Conservation (phyloP, 495 filamentous ascomycete genomes). For the Xylaria palmicola region DNA sequence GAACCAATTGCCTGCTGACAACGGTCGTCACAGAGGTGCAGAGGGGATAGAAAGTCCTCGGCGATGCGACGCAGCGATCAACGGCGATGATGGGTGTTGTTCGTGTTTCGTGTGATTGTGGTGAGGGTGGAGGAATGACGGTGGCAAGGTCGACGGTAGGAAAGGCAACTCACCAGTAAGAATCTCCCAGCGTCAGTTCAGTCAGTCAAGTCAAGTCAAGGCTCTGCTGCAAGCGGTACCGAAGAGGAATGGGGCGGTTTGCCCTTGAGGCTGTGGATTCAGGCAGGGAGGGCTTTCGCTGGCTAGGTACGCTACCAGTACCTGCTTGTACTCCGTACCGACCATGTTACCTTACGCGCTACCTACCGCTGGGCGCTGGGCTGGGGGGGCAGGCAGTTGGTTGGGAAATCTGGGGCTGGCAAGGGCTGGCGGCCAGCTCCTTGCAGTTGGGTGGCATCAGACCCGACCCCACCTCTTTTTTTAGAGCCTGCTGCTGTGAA, state of each 20-base stretch:
- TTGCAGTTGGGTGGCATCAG: not conserved
- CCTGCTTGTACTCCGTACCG: too few species aligned
- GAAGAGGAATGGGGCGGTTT: slow-evolving; percentile 18
- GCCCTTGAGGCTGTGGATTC: slow-evolving; percentile 7
- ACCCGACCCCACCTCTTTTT: not conserved
- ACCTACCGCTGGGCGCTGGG: too few species aligned
- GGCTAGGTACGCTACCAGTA: not conserved
- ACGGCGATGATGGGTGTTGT: slow-evolving; percentile 12
- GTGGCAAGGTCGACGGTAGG: slow-evolving; percentile 13
- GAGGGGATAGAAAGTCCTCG: slow-evolving; percentile 19
- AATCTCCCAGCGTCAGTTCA: slow-evolving; percentile 1
- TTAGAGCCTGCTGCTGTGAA: too few species aligned
- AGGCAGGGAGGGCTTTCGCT: slow-evolving; percentile 3
- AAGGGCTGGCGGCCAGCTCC: not conserved
- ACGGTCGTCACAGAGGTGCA: slow-evolving; percentile 22
- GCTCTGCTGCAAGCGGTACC: slow-evolving; percentile 19
- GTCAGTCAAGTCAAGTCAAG: slow-evolving; percentile 2
- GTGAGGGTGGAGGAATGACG: slow-evolving; percentile 13
- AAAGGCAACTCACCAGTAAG: slow-evolving; percentile 12
- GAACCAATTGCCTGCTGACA: slow-evolving; percentile 33
- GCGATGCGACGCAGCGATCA: slow-evolving; percentile 16
- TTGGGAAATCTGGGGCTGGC: slow-evolving; percentile 13
- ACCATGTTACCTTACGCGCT: too few species aligned
- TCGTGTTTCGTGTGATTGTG: slow-evolving; percentile 16
- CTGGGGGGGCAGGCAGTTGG: slow-evolving; percentile 12